Base-by-base conservation (phyloP, 306 rosid genomes). In the Fragaria ananassa region DNA sequence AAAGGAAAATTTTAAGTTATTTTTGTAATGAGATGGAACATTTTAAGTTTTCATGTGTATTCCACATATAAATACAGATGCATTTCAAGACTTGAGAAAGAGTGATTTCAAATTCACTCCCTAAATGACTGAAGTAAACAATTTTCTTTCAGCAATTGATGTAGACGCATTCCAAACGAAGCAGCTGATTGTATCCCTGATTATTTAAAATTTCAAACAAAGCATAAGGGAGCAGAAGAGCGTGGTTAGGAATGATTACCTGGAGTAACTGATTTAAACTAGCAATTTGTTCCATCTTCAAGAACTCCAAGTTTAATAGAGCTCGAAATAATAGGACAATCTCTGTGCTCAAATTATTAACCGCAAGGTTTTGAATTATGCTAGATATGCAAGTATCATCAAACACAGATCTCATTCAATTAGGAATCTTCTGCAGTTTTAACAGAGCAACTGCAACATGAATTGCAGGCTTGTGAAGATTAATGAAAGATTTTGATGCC, bases 361-460 rank as follows among this genome's bases (percentile, higher is more conserved):
- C 75, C 54, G 83, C 61, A 62, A 90, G 79, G 81, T 89, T 89
- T 76, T 85, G 84, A 69, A 90, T 85, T 34, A 90, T 86, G 84
- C 94, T 86, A 49, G 92, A 89, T 79, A 94, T 82, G 88, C 92
- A 88, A 57, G 91, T 82, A 65, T 81, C 73, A 81, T 87, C 80
- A 76, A 94, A 88, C 46, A 86, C 79, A 31, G 83, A 85, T 79
- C 83, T 89, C 93, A 94, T 84, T 96, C 97, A 94, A 44, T 46
- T 78, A 37, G 96, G 96, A 77, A 78, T 67, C 77, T 83, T 82
- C 70, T 76, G 74, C 75, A 78, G 86, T 82, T 88, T 92, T 65
- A 94, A 68, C 82, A 89, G 47, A 35, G 88, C 91, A 51, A 88
- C 80, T 8, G 93, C 88, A 68, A 90, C 77, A 79, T 82, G 72